Evolutionary conservation across 2,329 filamentous ascomycete species (phyloP), one percentile per base, ranked within the genome.

Genomic region (Cordyceps tenuipes): DNA sequence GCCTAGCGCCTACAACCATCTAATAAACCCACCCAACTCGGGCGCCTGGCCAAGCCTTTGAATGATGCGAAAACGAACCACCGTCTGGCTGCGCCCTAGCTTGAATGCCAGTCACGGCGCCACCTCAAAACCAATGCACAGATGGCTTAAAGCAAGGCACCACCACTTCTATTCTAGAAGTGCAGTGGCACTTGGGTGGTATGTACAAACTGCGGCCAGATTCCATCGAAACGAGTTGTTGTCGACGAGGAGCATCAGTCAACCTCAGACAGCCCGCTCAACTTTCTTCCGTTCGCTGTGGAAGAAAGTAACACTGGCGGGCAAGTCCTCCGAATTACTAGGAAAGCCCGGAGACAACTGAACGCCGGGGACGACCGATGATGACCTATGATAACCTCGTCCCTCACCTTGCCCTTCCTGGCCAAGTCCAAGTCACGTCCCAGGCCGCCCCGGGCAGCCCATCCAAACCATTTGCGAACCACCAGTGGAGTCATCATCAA

Each of bases 391-490:
- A 3, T 12, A 6, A 31, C 5, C 23, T 26, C 53, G 6, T 44
- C 17, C 9, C 17, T 23, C 21, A 36, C 34, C 34, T 13, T 2
- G 21, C 41, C 41, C 41, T 47, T 54, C 41, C 34, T 15, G 26
- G 41, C 15, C 41, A 41, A 53, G 34, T 43, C 50, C 41, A 41
- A 53, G 50, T 53, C 50, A 29, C 50, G 50, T 12, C 50, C 5
- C 23, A 23, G 23, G 3, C 23, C 23, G 23, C 4, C 23, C 21
- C 6, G 43, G 50, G 50, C 50, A 53, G 34, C 50, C 50, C 50
- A 26, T 53, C 34, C 50, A 23, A 53, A 53, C 50, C 50, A 53
- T 6, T 17, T 53, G 50, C 50, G 50, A 53, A 53, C 50, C 50
- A 53, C 34, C 34, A 13, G 23, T 23, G 3, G 23, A 41, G 36